Base-by-base conservation (phyloP, 2,329 filamentous ascomycete species). In the Aspergillus terreus region DNA sequence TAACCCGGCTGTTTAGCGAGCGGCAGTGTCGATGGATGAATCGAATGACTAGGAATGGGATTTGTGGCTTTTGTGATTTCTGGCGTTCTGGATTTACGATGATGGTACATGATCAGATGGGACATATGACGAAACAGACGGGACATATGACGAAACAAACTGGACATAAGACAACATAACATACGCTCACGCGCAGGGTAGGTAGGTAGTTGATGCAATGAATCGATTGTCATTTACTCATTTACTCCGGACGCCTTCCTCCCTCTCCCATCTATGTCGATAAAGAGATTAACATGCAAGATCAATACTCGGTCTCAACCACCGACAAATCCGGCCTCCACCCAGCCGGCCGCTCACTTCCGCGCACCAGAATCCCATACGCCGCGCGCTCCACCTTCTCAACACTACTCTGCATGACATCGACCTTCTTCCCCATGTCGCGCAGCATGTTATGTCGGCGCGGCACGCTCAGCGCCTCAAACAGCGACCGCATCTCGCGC, bases 341-440 rank as follows among this genome's bases (percentile, higher is more conserved):
- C 0, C 92, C 92, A 66, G 87, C 89, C 0, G 92, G 92, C 56
- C 91, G 77, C 76, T 99, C 94, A 47, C 86, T 88, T 0, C 92
- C 92, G 47, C 94, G 80, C 19, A 99, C 88, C 27, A 87, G 84
- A 59, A 96, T 82, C 4, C 91, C 90, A 70, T 97, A 99, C 27
- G 91, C 85, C 21, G 92, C 82, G 59, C 83, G 85, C 79, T 99
- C 94, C 10, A 99, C 94, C 78, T 99, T 99, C 65, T 87, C 85
- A 23, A 99, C 91, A 69, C 90, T 95, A 65, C 83, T 82, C 63
- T 86, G 82, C 88, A 96, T 95, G 1, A 92, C 87, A 38, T 85
- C 83, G 74, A 90, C 82, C 79, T 99, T 99, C 72, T 86, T 86
- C 44, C 82, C 77, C 58, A 88, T 85, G 59, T 88, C 84, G 54